These are phyloP conservation scores for Ceriops zippeliana DNA, from an alignment of 345 rosid species.

Conservation along the genomic window DNA sequence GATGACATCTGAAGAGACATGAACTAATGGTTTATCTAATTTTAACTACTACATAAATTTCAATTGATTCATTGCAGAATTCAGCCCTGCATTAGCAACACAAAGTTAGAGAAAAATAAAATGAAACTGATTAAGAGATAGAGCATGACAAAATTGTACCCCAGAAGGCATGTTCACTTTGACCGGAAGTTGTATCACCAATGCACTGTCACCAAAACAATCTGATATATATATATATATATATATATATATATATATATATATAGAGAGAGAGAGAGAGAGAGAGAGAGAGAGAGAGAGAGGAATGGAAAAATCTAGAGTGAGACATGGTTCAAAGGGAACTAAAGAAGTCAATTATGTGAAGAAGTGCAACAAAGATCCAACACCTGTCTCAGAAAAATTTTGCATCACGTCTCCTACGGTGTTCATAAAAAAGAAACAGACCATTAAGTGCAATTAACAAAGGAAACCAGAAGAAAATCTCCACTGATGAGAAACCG, in stretches of 20 bases:
- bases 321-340: background rate
- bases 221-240: too few relatives aligned
- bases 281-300: background rate
- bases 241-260: too few relatives aligned
- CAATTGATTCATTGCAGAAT: slow-evolving; percentile 39
- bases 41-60: slow-evolving; percentile 37
- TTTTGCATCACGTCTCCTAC: slow-evolving; percentile 59
- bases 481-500: slow-evolving; percentile 67
- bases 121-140: background rate
- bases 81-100: slow-evolving; percentile 47
- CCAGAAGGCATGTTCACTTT: slow-evolving; percentile 27
- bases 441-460: slow-evolving; percentile 79
- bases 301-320: background rate
- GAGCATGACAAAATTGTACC: slow-evolving; percentile 12
- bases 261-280: background rate
- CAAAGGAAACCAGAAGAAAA: slow-evolving; percentile 73
- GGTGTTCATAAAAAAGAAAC: slow-evolving; percentile 40
- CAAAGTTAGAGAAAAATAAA: slow-evolving; percentile 10
- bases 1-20: slow-evolving; percentile 32
- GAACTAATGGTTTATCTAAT: slow-evolving; percentile 31
- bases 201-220: slow-evolving; percentile 31
- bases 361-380: slow-evolving; percentile 41
- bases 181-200: slow-evolving; percentile 34
- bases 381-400: slow-evolving; percentile 53
- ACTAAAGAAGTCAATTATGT: slow-evolving; percentile 28